Base-by-base conservation (phyloP, 1,139 yeast species). In the Hansenula sp. region DNA sequence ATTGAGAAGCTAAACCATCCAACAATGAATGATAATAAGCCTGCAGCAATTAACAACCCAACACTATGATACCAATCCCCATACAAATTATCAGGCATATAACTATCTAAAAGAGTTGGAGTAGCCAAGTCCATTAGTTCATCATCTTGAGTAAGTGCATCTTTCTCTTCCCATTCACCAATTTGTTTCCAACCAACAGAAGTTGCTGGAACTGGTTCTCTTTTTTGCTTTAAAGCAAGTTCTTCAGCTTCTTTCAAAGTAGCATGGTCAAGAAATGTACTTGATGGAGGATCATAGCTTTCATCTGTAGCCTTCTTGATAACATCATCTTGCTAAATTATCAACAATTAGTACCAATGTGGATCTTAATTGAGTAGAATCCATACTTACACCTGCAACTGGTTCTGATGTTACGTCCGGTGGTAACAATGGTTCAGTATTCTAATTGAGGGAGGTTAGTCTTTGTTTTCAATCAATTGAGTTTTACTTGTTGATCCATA, bases 21-120 rank as follows among this genome's bases (percentile, higher is more conserved):
- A 36, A 86, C 60, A 9, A 82, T 49, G 82, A 94, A 90, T 2
- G 95, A 85, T 18, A 83, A 60, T 13, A 83, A 57, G 0, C 83
- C 89, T 2, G 85, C 86, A 8, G 73, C 62, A 24, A 82, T 65
- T 48, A 88, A 68, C 36, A 78, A 72, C 0, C 77, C 96, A 14
- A 84, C 81, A 47, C 84, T 82, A 60, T 92, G 98, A 59, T 82
- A 92, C 97, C 98, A 92, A 56, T 92, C 97, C 41, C 98, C 98
- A 54, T 84, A 87, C 12, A 77, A 74, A 26, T 64, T 69, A 26
- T 83, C 80, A 2, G 95, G 92, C 40, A 90, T 66, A 54, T 81
- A 76, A 44, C 75, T 71, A 53, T 85, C 92, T 47, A 88, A 74
- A 13, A 66, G 36, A 0, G 96, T 86, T 10, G 86, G 77, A 32